phyloP scores from a whole-genome alignment of 129 eudicot genomes.

The Helianthus tuberosus region DNA sequence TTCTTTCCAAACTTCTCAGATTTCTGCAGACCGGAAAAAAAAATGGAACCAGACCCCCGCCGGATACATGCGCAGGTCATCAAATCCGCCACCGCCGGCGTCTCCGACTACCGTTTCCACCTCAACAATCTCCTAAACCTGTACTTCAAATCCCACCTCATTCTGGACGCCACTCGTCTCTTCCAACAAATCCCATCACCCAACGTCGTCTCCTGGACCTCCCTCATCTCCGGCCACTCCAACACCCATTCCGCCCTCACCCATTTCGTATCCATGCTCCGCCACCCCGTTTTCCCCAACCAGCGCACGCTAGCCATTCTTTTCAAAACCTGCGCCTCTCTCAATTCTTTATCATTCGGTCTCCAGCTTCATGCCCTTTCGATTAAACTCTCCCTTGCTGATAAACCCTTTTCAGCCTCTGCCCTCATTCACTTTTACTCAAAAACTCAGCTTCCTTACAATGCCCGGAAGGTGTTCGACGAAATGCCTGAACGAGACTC shows the following conservation, averaged over 20 bases:
- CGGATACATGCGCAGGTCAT: conserved; percentile 53
- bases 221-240: conserved; percentile 76
- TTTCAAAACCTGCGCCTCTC: conserved; percentile 59
- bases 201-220: conserved; percentile 81
- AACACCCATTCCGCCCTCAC: conserved; percentile 39
- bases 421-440: conserved; percentile 62
- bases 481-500: conserved; percentile 58
- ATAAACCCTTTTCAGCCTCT: conserved; percentile 57
- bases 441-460: conserved; percentile 31
- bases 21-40: background rate
- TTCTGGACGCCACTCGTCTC: conserved; percentile 44
- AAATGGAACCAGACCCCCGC: conserved; percentile 53
- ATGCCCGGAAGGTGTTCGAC: conserved; percentile 71
- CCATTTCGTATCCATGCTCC: conserved; percentile 77
- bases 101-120: conserved; percentile 18
- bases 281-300: conserved; percentile 75
- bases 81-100: conserved; percentile 9
- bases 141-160: conserved; percentile 61
- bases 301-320: conserved; percentile 64
- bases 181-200: conserved; percentile 69
- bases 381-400: conserved; percentile 39
- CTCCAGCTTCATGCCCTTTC: conserved; percentile 63
- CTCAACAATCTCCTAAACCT: conserved; percentile 70
- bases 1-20: too few species aligned
- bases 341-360: conserved; percentile 46